Conservation (phyloP, 805 yeast species). For the Priceomyces fermenticarens region DNA sequence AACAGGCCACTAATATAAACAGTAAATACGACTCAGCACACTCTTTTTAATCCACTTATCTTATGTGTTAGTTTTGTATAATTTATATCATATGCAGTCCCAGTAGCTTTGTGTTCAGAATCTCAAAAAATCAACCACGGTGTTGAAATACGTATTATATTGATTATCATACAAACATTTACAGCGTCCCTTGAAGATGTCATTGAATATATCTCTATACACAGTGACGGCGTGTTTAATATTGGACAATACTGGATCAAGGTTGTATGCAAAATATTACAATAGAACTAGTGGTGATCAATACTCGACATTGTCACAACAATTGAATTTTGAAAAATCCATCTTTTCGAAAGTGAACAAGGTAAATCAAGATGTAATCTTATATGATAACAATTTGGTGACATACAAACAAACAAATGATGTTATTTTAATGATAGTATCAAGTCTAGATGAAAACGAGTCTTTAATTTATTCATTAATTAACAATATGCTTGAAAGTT, state of each 20-base stretch:
- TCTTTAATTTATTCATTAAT: slow-evolving; percentile 70
- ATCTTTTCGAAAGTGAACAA: slow-evolving; percentile 76
- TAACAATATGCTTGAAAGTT: slow-evolving; percentile 74
- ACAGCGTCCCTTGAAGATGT: slow-evolving; percentile 21
- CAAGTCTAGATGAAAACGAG: slow-evolving; percentile 82
- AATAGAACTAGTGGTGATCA: slow-evolving; percentile 52
- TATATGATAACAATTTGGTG: slow-evolving; percentile 75
- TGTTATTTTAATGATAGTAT: slow-evolving; percentile 66
- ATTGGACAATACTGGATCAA: slow-evolving; percentile 75
- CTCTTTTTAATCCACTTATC: not conserved
- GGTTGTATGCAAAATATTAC: slow-evolving; percentile 85
- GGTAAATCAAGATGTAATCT: slow-evolving; percentile 72
- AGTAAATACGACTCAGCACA: not conserved
- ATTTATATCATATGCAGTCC: not conserved
- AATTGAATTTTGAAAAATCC: slow-evolving; percentile 70
- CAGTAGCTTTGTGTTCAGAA: not conserved
- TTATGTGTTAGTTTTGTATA: not conserved
- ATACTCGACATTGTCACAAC: slow-evolving; percentile 53
- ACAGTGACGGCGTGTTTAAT: slow-evolving; percentile 77
- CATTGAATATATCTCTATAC: slow-evolving; percentile 64
- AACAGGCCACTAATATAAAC: slow-evolving; percentile 1
- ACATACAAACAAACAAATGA: slow-evolving; percentile 88
- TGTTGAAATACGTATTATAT: slow-evolving; percentile 2
- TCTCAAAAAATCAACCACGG: slow-evolving; percentile 6
- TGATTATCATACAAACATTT: not conserved